These are phyloP conservation scores for Silene conica DNA, from an alignment of 148 eudicot species.

Conservation along the genomic window DNA sequence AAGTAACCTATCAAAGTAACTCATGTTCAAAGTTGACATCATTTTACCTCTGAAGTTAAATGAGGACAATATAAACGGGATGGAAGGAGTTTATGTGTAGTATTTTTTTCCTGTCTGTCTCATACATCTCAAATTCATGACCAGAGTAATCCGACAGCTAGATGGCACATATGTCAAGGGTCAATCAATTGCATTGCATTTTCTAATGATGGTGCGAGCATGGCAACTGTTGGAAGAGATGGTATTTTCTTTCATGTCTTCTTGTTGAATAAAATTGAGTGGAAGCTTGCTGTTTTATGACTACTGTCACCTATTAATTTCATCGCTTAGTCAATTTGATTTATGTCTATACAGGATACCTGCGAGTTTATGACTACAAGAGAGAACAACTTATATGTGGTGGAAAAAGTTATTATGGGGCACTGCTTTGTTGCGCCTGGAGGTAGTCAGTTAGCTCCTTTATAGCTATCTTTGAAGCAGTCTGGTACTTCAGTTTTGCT, in stretches of 20 bases:
- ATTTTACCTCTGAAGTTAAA: not conserved
- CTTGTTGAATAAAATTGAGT: not conserved
- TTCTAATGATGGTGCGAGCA: constrained; percentile 60
- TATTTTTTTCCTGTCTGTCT: not conserved
- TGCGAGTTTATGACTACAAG: constrained; percentile 66
- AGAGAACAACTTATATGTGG: constrained; percentile 75
- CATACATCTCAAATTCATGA: constrained; percentile 14
- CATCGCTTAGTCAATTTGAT: constrained; percentile 4
- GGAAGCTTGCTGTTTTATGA: constrained; percentile 4
- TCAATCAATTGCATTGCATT: constrained; percentile 65
- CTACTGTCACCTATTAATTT: not conserved
- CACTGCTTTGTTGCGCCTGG: constrained; percentile 80
- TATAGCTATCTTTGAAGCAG: not conserved
- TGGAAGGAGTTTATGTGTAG: not conserved
- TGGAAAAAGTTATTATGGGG: constrained; percentile 82
- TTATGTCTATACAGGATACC: constrained; percentile 42
- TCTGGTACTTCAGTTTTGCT: constrained; percentile 9
- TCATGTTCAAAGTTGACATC: not conserved
- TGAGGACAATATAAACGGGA: not conserved
- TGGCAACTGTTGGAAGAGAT: constrained; percentile 85
- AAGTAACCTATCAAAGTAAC: not conserved
- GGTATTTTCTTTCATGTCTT: constrained; percentile 38
- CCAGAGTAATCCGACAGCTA: constrained; percentile 70
- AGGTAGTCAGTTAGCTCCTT: constrained; percentile 35
- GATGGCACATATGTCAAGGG: constrained; percentile 92